phyloP scores from a whole-genome alignment of 306 rosid species.

The Mimosa pudica region DNA sequence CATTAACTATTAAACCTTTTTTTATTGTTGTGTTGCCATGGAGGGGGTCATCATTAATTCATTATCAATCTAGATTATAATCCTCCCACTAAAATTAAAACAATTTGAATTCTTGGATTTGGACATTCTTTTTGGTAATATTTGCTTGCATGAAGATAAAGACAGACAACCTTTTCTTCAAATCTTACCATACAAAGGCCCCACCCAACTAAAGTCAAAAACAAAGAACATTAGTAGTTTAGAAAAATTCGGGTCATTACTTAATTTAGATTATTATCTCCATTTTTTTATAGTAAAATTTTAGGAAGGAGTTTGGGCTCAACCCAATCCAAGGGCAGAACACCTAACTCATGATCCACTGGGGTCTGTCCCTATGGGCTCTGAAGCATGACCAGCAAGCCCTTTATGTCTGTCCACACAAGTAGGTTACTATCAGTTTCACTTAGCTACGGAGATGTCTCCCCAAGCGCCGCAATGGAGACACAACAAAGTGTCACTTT shows the following conservation, averaged over 20 bases:
- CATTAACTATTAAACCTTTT: constrained; percentile 3
- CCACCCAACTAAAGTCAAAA: not conserved
- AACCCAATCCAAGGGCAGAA: too few relatives aligned
- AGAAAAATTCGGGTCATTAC: constrained; percentile 24
- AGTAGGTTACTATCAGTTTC: too few relatives aligned
- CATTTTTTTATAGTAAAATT: too few relatives aligned
- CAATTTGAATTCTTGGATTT: constrained; percentile 18
- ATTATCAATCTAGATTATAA: constrained; percentile 31
- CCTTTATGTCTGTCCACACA: too few relatives aligned
- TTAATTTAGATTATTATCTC: constrained; percentile 34
- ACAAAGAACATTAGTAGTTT: not conserved
- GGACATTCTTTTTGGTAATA: constrained; percentile 43
- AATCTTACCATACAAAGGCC: constrained; percentile 49
- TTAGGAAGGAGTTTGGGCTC: too few relatives aligned
- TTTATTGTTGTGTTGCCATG: constrained; percentile 37
- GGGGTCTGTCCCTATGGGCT: too few relatives aligned
- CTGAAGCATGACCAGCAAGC: too few relatives aligned
- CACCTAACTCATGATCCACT: too few relatives aligned
- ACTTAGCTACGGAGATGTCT: too few relatives aligned
- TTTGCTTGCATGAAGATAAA: constrained; percentile 35
- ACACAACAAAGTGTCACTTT: too few relatives aligned
- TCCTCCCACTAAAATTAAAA: not conserved
- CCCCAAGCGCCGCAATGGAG: too few relatives aligned
- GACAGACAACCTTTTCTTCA: constrained; percentile 62
- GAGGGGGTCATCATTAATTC: constrained; percentile 44